Evolutionary conservation across 108 stramenopile species (phyloP), one percentile per base, ranked within the genome.

Genomic region (Pseudonitzschia multiseries): DNA sequence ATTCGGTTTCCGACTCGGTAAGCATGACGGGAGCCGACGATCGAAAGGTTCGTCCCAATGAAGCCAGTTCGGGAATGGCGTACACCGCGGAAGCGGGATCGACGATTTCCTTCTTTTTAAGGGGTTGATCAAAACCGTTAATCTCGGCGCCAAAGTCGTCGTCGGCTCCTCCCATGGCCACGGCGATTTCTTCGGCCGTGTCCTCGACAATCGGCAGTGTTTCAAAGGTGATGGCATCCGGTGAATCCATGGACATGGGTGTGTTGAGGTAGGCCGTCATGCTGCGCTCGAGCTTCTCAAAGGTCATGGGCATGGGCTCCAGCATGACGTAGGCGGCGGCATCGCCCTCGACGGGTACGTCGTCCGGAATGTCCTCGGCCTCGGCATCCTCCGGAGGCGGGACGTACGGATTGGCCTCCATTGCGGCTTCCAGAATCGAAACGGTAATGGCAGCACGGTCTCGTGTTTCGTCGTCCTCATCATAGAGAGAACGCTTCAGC

Each of bases 401-500:
- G 10, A 83, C 79, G 73, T 88, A 87, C 4, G 81, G 86, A 36
- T 84, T 82, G 70, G 62, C 68, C 13, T 53, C 81, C 79, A 89
- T 89, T 59, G 91, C 91, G 33, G 80, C 81, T 52, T 89, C 85
- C 43, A 96, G 80, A 9, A 94, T 64, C 20, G 78, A 76, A 2
- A 98, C 85, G 3, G 86, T 77, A 31, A 96, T 60, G 32, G 91
- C 84, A 1, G 96, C 91, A 53, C 98, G 89, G 80, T 98, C 98
- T 24, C 98, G 70, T 9, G 96, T 96, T 84, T 98, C 98, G 57
- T 98, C 98, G 60, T 97, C 96, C 66, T 98, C 98, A 65, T 98
- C 98, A 5, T 73, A 57, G 56, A 91, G 79, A 32, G 82, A 84
- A 10, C 96, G 91, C 70, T 89, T 87, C 52, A 98, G 69, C 54